phyloP scores from a whole-genome alignment of 1,284 basidiomycete genomes.

The Hymenochaete sp. region DNA sequence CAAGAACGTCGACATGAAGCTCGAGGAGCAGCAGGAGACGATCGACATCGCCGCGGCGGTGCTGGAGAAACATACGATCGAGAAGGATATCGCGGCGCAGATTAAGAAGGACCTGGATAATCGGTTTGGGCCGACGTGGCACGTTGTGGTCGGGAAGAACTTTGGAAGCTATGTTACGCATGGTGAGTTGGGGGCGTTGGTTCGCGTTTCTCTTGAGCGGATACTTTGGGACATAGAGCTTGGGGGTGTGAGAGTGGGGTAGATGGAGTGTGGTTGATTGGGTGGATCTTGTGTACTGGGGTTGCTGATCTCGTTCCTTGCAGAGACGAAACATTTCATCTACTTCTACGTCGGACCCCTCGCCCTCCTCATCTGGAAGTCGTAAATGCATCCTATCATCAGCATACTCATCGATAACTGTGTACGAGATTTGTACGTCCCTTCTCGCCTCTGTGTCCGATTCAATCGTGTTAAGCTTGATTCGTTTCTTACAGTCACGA shows the following conservation, averaged over 20 bases:
- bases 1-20: slow-evolving; percentile 95
- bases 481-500: not conserved
- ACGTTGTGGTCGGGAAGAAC: slow-evolving; percentile 96
- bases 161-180: slow-evolving; percentile 97
- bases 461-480: no score
- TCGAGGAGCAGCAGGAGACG: slow-evolving; percentile 91
- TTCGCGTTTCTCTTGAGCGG: no score
- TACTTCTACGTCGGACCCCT: slow-evolving; percentile 90
- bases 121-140: slow-evolving; percentile 90
- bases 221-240: no score
- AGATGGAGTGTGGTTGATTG: no score
- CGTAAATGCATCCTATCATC: slow-evolving; percentile 36
- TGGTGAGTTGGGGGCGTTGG: no score
- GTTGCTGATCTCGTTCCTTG: no score
- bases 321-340: slow-evolving; percentile 96
- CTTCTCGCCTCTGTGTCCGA: not conserved
- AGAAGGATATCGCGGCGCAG: slow-evolving; percentile 96
- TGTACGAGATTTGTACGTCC: slow-evolving; percentile 11
- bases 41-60: slow-evolving; percentile 83
- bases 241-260: no score
- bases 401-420: not conserved
- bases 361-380: slow-evolving; percentile 93
- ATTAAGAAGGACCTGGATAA: slow-evolving; percentile 98
- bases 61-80: slow-evolving; percentile 85
- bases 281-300: not conserved